Evolutionary conservation across 2,329 filamentous ascomycete species (phyloP), one percentile per base, ranked within the genome.

Genomic region (Epicoccum sorghinum): DNA sequence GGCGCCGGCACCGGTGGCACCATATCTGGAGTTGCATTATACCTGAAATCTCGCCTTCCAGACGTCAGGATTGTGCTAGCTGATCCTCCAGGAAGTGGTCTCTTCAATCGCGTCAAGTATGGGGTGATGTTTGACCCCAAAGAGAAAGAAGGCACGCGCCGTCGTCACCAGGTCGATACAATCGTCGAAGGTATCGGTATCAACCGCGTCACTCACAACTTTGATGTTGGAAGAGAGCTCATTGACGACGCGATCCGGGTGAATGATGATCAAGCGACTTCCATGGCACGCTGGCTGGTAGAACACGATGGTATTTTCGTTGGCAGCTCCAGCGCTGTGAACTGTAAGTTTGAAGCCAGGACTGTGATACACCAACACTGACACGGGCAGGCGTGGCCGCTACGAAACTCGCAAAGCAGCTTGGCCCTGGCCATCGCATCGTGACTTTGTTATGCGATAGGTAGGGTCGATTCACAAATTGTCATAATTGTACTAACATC

Each of bases 161-260:
- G 96, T 43, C 83, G 95, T 55, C 87, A 90, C 66, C 96, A 99
- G 76, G 91, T 99, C 47, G 96, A 99, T 78, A 93, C 89, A 4
- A 91, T 99, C 60, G 91, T 99, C 25, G 96, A 99, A 77, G 95
- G 95, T 1, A 91, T 99, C 60, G 95, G 95, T 1, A 90, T 98
- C 74, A 99, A 96, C 72, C 87, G 95, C 2, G 82, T 96, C n/a
- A 99, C 95, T 1, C 84, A 86, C 47, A 99, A 98, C 74, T 95
- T 99, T 61, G 90, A 96, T 71, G 88, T 87, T 25, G 95, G 93
- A 0, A 82, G 91, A 61, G 88, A 93, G 68, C 77, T 97, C 50
- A 85, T 99, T 47, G 91, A 97, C 72, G 92, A 97, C 76, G 93
- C 95, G 3, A 86, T 98, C 33, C 85, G 88, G 55, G 91, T 99